phyloP scores from a whole-genome alignment of 495 filamentous ascomycete species.

The Xylaria telfairii region DNA sequence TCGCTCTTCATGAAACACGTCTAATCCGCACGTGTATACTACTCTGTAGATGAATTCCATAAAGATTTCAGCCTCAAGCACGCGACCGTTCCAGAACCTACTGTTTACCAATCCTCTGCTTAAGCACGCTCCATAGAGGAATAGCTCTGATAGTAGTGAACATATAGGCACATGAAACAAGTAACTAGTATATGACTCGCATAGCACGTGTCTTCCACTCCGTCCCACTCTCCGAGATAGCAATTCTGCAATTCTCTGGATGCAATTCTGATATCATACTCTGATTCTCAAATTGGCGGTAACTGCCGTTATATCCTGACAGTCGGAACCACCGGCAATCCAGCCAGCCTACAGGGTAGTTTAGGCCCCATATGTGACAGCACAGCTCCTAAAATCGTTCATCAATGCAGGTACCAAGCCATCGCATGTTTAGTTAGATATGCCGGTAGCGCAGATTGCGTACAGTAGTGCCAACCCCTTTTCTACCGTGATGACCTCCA shows the following conservation, averaged over 20 bases:
- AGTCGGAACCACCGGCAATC: conserved; percentile 8
- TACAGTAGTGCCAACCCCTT: background rate
- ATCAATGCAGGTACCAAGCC: conserved; percentile 6
- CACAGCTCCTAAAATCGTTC: background rate
- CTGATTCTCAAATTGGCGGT: background rate
- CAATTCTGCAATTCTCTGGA: background rate
- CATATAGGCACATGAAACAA: background rate
- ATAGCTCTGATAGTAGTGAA: background rate
- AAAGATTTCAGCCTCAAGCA: background rate
- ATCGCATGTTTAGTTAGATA: background rate
- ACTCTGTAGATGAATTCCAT: background rate
- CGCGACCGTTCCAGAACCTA: background rate
- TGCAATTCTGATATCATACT: background rate
- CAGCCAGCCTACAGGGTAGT: background rate
- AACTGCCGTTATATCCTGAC: background rate
- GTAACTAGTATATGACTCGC: background rate
- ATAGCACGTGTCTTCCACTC: background rate
- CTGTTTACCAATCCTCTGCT: too few relatives aligned
- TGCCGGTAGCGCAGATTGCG: background rate
- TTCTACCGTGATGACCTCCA: background rate
- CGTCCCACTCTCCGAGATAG: background rate
- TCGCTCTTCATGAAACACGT: background rate
- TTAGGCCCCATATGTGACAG: background rate
- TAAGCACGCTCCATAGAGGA: background rate
- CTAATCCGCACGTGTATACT: background rate